phyloP scores from a whole-genome alignment of 2,329 filamentous ascomycete genomes.

The Paraconiothyrium brasiliense region DNA sequence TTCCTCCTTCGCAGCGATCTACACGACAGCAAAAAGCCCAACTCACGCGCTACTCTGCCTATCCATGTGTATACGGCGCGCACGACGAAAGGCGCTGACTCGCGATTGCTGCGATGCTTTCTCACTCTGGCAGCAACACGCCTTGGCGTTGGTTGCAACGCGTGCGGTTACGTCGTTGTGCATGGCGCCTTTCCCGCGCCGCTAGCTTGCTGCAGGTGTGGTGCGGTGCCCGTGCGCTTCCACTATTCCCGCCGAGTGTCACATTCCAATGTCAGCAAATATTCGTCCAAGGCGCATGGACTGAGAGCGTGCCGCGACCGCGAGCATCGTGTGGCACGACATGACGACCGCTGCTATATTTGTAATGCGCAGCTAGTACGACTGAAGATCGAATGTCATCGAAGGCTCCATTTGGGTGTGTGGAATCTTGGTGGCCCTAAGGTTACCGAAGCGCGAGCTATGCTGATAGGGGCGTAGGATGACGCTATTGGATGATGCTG shows the following conservation, averaged over 20 bases:
- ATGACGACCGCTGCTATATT: conserved; percentile 6
- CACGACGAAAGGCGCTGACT: not conserved
- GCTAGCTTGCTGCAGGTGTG: conserved; percentile 7
- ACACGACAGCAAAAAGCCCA: conserved; percentile 4
- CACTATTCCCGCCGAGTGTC: conserved; percentile 10
- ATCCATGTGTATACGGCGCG: not conserved
- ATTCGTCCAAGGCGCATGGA: not conserved
- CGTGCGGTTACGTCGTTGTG: conserved; percentile 13
- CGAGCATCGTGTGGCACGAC: not conserved
- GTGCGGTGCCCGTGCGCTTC: not conserved
- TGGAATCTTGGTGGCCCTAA: conserved; percentile 4
- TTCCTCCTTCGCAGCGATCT: conserved; percentile 10
- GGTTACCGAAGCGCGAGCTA: not conserved
- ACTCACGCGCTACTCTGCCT: not conserved
- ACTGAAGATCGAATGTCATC: conserved; percentile 3
- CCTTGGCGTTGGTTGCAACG: not conserved
- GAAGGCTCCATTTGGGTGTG: not conserved
- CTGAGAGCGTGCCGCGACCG: conserved; percentile 3
- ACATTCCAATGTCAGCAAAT: not conserved
- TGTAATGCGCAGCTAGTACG: not conserved
- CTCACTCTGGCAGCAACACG: conserved; percentile 4
- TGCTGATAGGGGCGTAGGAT: conserved; percentile 10
- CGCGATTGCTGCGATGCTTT: not conserved
- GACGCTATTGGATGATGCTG: not conserved
- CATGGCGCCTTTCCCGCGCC: conserved; percentile 8